Evolutionary conservation across 2,329 filamentous ascomycete species (phyloP).

Genomic region (Thermochaetoides dissita): DNA sequence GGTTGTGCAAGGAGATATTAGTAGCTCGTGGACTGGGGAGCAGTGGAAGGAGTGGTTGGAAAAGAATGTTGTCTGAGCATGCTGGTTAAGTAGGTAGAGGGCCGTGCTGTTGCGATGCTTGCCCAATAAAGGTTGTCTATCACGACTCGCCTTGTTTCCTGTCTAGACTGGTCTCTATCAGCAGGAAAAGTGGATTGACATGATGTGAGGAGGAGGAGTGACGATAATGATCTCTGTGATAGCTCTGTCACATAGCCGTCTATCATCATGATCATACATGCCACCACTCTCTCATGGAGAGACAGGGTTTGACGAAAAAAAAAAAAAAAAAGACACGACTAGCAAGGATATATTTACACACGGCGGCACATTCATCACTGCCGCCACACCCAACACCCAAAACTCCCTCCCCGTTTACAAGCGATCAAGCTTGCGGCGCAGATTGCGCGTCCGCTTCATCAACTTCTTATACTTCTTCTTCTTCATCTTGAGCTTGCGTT

Average conservation of each 20-base stretch:
- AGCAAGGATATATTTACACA: constrained; percentile 10
- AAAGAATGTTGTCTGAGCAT: constrained; percentile 32
- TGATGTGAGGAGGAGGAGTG: too few relatives aligned
- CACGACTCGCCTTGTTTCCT: neutral
- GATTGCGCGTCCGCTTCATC: constrained; percentile 78
- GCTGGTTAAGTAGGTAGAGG: too few relatives aligned
- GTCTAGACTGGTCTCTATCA: constrained; percentile 1
- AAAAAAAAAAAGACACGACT: constrained; percentile 4
- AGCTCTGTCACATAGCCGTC: neutral
- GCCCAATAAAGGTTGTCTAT: neutral
- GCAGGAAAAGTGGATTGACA: neutral
- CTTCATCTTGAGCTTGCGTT: constrained; percentile 97
- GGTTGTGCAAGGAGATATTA: constrained; percentile 64
- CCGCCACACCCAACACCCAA: too few relatives aligned
- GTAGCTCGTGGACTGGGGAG: constrained; percentile 60
- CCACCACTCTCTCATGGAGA: constrained; percentile 3
- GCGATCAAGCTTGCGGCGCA: constrained; percentile 72
- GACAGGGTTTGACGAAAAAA: constrained; percentile 1
- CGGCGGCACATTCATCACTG: neutral
- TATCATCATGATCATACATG: neutral
- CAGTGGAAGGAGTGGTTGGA: constrained; percentile 80
- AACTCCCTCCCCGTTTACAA: constrained; percentile 25
- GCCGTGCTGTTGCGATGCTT: neutral
- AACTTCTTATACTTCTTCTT: constrained; percentile 99
- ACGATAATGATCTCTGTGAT: too few relatives aligned